phyloP scores from a whole-genome alignment of 345 rosid species.

The Eucalyptus fibrosa region DNA sequence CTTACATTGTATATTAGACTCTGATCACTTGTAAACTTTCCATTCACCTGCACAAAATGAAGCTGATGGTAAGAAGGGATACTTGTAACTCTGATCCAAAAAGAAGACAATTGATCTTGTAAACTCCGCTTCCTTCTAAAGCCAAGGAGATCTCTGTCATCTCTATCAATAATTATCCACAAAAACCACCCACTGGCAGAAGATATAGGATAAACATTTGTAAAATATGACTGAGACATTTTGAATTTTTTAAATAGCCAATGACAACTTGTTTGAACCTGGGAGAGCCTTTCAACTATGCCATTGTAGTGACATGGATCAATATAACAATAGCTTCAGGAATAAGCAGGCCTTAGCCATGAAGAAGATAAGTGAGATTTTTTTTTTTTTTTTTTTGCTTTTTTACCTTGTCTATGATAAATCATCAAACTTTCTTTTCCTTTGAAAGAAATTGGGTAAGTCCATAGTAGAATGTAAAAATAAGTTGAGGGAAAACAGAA shows the following conservation, averaged over 20 bases:
- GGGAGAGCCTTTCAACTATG: background rate
- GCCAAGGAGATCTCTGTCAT: background rate
- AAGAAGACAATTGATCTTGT: background rate
- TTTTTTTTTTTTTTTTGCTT: background rate
- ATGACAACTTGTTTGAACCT: background rate
- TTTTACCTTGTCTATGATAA: background rate
- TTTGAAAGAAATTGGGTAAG: background rate
- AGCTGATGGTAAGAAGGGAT: background rate
- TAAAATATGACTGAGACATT: background rate
- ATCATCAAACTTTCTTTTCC: background rate
- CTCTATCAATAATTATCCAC: background rate
- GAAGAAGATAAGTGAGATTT: background rate
- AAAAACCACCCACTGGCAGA: background rate
- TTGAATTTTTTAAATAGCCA: background rate
- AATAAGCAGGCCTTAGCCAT: background rate
- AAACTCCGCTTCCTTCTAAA: background rate
- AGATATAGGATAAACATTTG: background rate
- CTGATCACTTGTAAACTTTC: constrained; percentile 82
- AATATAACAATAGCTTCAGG: background rate
- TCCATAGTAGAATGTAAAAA: background rate
- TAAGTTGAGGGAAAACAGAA: background rate
- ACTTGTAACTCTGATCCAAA: background rate
- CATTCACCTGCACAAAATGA: constrained; percentile 56
- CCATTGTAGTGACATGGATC: background rate
- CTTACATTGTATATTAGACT: constrained; percentile 76